These are phyloP conservation scores for Phaffia rhodozyma DNA, from an alignment of 1,284 basidiomycete species.

Conservation along the genomic window DNA sequence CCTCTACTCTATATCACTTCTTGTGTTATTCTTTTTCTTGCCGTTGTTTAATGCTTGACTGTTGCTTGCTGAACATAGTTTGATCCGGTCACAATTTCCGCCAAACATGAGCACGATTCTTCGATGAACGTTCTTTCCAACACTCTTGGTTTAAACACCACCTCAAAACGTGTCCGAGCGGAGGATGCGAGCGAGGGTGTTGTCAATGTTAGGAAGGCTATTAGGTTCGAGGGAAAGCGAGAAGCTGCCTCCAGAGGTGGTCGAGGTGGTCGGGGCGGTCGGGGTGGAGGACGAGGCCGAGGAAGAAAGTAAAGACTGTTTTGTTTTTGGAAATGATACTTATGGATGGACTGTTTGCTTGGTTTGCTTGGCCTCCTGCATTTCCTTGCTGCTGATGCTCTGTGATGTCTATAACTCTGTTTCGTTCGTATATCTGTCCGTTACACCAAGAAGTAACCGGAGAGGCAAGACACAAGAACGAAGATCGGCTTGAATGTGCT, in stretches of 20 bases:
- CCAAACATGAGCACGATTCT: slow-evolving; percentile 53
- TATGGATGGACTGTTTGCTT: too few relatives aligned
- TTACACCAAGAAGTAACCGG: too few relatives aligned
- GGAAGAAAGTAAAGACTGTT: too few relatives aligned
- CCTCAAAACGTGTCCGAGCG: slow-evolving; percentile 47
- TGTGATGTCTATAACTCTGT: too few relatives aligned
- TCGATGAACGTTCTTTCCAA: slow-evolving; percentile 64
- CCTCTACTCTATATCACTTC: neutral
- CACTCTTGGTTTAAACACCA: slow-evolving; percentile 50
- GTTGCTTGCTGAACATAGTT: slow-evolving; percentile 43
- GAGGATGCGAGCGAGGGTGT: slow-evolving; percentile 42
- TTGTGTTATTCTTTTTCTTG: too few relatives aligned
- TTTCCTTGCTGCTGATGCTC: too few relatives aligned
- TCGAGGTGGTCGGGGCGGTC: neutral
- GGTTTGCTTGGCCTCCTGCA: too few relatives aligned
- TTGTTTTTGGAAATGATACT: too few relatives aligned
- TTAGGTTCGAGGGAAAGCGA: slow-evolving; percentile 44
- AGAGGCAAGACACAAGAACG: too few relatives aligned
- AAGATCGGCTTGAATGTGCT: too few relatives aligned
- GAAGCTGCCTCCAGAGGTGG: slow-evolving; percentile 12
- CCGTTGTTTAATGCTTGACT: slow-evolving; percentile 17
- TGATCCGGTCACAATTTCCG: slow-evolving; percentile 54
- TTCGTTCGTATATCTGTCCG: too few relatives aligned
- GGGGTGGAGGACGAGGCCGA: slow-evolving; percentile 17
- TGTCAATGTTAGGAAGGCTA: slow-evolving; percentile 75